Base-by-base conservation (phyloP, 2,329 filamentous ascomycete genomes). In the Aspergillus fischeri region DNA sequence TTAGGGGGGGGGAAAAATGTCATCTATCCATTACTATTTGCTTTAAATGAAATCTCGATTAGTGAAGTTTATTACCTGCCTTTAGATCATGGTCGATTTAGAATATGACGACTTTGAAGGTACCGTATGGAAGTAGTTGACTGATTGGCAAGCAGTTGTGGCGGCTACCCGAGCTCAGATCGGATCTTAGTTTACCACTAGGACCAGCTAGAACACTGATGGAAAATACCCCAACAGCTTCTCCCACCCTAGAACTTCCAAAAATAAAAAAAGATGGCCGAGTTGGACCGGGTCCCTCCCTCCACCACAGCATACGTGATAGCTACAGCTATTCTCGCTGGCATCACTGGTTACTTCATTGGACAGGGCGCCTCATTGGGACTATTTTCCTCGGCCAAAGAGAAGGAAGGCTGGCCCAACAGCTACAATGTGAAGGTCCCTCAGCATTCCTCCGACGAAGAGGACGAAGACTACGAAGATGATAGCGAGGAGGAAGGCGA, bases 281-380 rank as follows among this genome's bases (percentile, higher is more conserved):
- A 71, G 3, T 28, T 72, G 27, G 75, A 81, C 35, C 73, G 71
- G 35, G 56, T 76, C 25, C 76, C 81, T 14, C 81, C 83, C 2
- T 83, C 81, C 3, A 81, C 80, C 11, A 75, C 77, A 14, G 83
- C 84, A 59, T 80, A 92, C 57, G 79, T 92, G 49, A 77, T 93
- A 61, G 85, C 87, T 54, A 92, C 90, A 20, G 86, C 87, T 62
- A 83, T 95, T 60, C 78, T 93, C 56, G 84, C 88, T 61, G 86
- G 90, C 64, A 72, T 94, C 54, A 83, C 85, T 1, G 92, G 92
- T 66, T 96, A 93, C 76, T 85, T 92, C 66, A 73, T 86, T 58
- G 84, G 84, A 55, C 82, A 85, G 70, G 85, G 81, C 20, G 81
- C 84, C 21, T 84, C 83, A 41, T 82, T 96, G 14, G 91, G 90